Evolutionary conservation across 2,329 filamentous ascomycete species (phyloP), one percentile per base, ranked within the genome.

Genomic region (Cytospora schulzeri): DNA sequence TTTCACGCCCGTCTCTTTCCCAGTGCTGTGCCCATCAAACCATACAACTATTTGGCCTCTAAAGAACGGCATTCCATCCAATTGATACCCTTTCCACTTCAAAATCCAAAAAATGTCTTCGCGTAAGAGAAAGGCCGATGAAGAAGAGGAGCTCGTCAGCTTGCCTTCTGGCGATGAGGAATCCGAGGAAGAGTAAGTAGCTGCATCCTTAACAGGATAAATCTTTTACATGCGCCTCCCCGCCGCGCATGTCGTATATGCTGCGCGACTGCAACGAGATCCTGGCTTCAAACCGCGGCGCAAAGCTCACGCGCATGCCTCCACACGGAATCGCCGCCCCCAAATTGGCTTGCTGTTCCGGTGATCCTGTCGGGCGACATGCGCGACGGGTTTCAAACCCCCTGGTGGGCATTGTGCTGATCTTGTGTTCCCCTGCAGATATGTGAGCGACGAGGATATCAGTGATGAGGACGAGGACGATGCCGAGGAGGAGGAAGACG

Each of bases 111-210:
- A 64, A 67, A 83, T 83, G 80, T 79, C 80, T 65, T 74, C 77
- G 71, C 81, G 82, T 71, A 84, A 84, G 81, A 81, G 81, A 78
- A 83, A 82, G 78, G 80, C 63, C 28, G 63, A 79, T 28, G 81
- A 83, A 69, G 80, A 82, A 72, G 81, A 83, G 65, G 81, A 84
- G 76, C 81, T 85, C 38, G 79, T 85, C 67, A 83, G 82, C 67
- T 80, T 85, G 62, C 82, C 82, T 61, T 82, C 83, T 66, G 81
- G 78, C 56, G 78, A 79, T 56, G 80, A 78, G 52, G 80, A 82
- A 71, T 81, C 83, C 70, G 82, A 84, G 72, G 81, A 84, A 72
- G 82, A 84, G 82, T 84, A 79, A 79, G 82, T 74, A 9, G 31
- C 24, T 24, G 22, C 33, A 50, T 60, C n/a, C 33, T 45, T 24